phyloP scores from a whole-genome alignment of 2,329 filamentous ascomycete species.

The Zymoseptoria ardabiliae region DNA sequence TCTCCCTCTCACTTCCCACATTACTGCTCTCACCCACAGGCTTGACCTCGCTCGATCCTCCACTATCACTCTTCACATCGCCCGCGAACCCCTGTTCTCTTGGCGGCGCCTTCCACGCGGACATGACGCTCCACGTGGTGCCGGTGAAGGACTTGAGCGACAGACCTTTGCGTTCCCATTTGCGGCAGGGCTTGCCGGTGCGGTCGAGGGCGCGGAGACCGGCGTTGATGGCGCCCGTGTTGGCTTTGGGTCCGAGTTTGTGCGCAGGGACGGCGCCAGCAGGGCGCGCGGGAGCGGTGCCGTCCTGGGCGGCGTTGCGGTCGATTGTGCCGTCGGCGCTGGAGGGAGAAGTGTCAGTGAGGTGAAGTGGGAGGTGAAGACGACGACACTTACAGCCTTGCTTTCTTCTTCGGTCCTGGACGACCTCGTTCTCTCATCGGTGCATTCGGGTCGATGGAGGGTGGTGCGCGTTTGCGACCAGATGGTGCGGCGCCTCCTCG shows the following conservation, averaged over 20 bases:
- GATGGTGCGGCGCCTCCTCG: conserved; percentile 44
- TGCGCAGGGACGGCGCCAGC: conserved; percentile 45
- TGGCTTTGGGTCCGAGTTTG: conserved; percentile 92
- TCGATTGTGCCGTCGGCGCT: conserved; percentile 48
- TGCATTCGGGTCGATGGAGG: conserved; percentile 42
- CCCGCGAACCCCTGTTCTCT: conserved; percentile 50
- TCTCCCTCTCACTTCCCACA: conserved; percentile 55
- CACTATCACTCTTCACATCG: conserved; percentile 51
- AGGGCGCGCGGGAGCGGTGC: conserved; percentile 3
- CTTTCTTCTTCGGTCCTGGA: conserved; percentile 95
- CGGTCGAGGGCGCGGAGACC: conserved; percentile 89
- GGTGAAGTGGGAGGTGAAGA: background rate
- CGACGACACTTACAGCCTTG: conserved; percentile 66
- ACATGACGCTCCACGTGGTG: conserved; percentile 64
- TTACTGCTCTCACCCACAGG: conserved; percentile 49
- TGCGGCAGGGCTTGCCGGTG: conserved; percentile 83
- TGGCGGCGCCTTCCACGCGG: conserved; percentile 70
- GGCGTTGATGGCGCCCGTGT: conserved; percentile 95
- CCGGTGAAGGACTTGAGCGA: conserved; percentile 89
- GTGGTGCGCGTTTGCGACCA: conserved; percentile 30
- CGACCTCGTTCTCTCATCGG: conserved; percentile 50
- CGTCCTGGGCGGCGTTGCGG: conserved; percentile 32
- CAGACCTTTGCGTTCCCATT: conserved; percentile 79
- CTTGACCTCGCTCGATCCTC: conserved; percentile 49
- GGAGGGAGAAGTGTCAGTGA: conserved; percentile 9